Percentiles rank a stretch among this genome's conserved stretches.
These are phyloP conservation scores for Breviolum minutum DNA, from an alignment of 73 alveolate genomes.

Conservation along the genomic window DNA sequence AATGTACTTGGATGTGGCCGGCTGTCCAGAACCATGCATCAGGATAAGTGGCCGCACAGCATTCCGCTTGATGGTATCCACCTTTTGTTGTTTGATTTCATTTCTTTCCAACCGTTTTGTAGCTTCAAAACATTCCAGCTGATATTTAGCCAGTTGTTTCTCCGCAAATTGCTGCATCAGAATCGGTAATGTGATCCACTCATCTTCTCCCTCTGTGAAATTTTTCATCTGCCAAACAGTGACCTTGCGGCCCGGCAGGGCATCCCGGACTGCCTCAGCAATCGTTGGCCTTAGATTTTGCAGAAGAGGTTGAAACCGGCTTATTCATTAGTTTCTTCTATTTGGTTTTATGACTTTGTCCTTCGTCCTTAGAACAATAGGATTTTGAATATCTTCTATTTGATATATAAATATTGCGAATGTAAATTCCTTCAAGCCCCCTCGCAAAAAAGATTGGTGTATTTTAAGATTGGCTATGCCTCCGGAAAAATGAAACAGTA, in stretches of 20 bases:
- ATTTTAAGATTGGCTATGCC: too few species aligned
- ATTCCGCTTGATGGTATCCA: not conserved
- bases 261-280: not conserved
- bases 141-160: not conserved
- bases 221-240: constrained; percentile 8
- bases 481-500: too few species aligned
- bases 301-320: too few species aligned
- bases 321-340: too few species aligned
- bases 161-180: not conserved
- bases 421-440: too few species aligned
- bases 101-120: not conserved
- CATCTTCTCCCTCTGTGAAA: not conserved
- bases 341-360: too few species aligned
- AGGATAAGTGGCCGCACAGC: not conserved
- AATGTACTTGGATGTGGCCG: not conserved
- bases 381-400: too few species aligned
- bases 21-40: not conserved
- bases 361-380: too few species aligned
- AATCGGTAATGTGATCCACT: not conserved
- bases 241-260: not conserved
- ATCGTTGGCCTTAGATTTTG: not conserved
- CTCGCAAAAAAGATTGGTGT: too few species aligned
- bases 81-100: not conserved
- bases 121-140: not conserved
- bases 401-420: too few species aligned